phyloP scores from a whole-genome alignment of 164 flowering plant genomes.

The Protea cynaroides region DNA sequence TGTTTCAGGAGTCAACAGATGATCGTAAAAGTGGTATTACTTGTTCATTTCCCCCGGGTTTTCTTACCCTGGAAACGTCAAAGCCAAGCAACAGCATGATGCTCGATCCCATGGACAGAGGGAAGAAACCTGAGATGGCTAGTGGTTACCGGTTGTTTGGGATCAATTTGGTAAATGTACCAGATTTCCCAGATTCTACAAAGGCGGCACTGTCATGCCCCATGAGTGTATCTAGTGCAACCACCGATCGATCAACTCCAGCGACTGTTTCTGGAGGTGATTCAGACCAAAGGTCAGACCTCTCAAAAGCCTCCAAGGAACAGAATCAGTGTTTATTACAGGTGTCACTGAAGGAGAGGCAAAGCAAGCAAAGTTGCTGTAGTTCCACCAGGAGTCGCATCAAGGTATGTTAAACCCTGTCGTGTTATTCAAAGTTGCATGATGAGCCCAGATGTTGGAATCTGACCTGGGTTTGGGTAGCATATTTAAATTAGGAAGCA shows the following conservation, averaged over 20 bases:
- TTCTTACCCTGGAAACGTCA: conserved; percentile 21
- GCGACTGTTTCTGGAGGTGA: conserved; percentile 33
- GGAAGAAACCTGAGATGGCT: conserved; percentile 31
- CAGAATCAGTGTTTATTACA: conserved; percentile 27
- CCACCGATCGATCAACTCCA: conserved; percentile 24
- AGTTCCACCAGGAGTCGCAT: conserved; percentile 69
- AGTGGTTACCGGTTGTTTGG: conserved; percentile 71
- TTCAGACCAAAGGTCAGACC: conserved; percentile 47
- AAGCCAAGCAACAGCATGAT: conserved; percentile 13
- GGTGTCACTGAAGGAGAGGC: conserved; percentile 37
- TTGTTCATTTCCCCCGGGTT: conserved; percentile 32
- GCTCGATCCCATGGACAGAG: conserved; percentile 30
- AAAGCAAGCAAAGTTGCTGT: conserved; percentile 34
- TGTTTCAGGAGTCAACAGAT: conserved; percentile 32
- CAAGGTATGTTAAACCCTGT: conserved; percentile 43
- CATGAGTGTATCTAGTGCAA: conserved; percentile 19
- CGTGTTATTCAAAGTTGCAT: too few species aligned
- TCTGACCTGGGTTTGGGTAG: too few species aligned
- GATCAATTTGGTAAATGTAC: conserved; percentile 43
- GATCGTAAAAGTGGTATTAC: conserved; percentile 9
- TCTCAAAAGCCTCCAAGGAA: conserved; percentile 47
- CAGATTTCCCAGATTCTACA: conserved; percentile 6
- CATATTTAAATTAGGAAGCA: too few species aligned
- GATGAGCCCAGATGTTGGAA: too few species aligned
- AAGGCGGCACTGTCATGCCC: conserved; percentile 21